Evolutionary conservation across 441 rosid species (phyloP), one percentile per base, ranked within the genome.

Genomic region (Pelargonium citronellum): DNA sequence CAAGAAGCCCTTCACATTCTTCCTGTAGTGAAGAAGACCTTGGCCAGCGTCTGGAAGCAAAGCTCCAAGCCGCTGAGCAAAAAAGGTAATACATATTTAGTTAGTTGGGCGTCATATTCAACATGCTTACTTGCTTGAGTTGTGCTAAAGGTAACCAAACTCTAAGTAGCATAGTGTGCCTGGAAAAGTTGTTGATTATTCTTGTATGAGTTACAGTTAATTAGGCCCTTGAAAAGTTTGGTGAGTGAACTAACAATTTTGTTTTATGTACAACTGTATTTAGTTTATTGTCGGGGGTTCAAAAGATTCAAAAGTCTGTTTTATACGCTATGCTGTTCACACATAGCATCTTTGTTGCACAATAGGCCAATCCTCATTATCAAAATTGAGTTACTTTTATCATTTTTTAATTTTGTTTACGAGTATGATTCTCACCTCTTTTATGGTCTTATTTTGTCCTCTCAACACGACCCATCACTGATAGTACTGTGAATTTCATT

Each of bases 21-120:
- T 86, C 85, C 65, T 79, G 87, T 2, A 67, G 67, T 0, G 94
- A 85, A 77, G 94, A 85, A 69, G 83, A 89, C 71, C 89, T 82
- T 64, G 84, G 88, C 67, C 94, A 89, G 74, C 85, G 98, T 9
- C 95, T 95, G 74, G 96, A 95, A 75, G 97, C 99, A 3, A 92
- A 84, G 80, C 98, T 92, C 75, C 89, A 80, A 67, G 97, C 99
- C 43, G 99, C 99, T 13, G 96, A 89, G 83, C 91, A 81, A 78
- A 95, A 95, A 79, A 87, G 99, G 99, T 95, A 47, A 17, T 39
- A 19, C 43, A 6, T 1, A 39, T 39, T 39, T 39, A 39, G 43
- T 39, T 39, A 39, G 43, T 39, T 39, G 4, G 43, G 43, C 9
- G 43, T 39, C 43, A 39, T 39, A 39, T 6, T 39, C 43, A 39